Evolutionary conservation across 108 stramenopile species (phyloP), one percentile per base, ranked within the genome.

Genomic region (Thalassiosira profunda): DNA sequence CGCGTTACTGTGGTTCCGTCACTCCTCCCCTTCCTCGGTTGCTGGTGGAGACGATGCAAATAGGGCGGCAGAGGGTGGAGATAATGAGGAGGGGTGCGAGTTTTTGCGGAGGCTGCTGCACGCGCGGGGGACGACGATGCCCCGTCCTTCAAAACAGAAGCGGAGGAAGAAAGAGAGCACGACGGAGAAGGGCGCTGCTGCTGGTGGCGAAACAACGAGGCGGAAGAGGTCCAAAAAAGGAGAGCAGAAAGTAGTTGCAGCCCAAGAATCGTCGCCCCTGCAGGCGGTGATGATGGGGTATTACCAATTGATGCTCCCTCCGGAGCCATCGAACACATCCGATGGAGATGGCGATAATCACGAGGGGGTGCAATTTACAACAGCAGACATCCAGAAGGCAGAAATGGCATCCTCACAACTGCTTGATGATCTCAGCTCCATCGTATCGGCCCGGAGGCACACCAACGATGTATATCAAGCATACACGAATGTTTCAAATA

Each of bases 1-100:
- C 52, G 76, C 76, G n/a, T 49, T 77, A 0, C 36, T 66, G 10
- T 77, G 76, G 76, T 77, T 77, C 41, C 46, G 10, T 29, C 2
- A 4, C 51, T 8, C 2, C 48, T 15, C 5, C 20, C 12, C 18
- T 25, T 18, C n/a, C 41, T 28, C 38, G 42, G 48, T 21, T 45
- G 41, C 18, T 36, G 40, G 28, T 21, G 31, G 17, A 21, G 40
- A 24, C 47, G 64, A 37, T 18, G 20, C 4, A 43, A 18, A 10
- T 1, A 11, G 40, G 18, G 48, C 31, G 17, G 8, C 11, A 24
- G 17, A n/a, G 6, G 34, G 17, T 2, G 25, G 14, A 23, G 11
- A 46, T 1, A 20, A 53, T 0, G 44, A 38, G 12, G 29, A 26
- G 17, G 73, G 73, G 11, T 54, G 47, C 30, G 64, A 66, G 53